phyloP scores from a whole-genome alignment of 352 stramenopile genomes.

The Globisporangium radiosum region DNA sequence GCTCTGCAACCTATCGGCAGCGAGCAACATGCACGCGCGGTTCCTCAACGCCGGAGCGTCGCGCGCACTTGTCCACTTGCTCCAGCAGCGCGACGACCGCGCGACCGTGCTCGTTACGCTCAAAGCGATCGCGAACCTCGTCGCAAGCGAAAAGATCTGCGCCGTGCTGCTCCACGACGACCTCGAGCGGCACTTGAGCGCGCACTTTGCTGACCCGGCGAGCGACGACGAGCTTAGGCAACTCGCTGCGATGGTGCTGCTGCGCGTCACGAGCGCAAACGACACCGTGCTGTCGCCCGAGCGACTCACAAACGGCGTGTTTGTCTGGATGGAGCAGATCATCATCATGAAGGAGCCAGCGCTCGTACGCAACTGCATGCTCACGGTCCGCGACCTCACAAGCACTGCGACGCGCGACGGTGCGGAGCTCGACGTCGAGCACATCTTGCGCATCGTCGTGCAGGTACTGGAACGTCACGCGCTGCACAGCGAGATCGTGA shows the following conservation, averaged over 20 bases:
- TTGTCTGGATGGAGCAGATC: constrained; percentile 80
- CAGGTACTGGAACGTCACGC: constrained; percentile 53
- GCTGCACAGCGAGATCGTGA: constrained; percentile 41
- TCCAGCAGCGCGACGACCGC: constrained; percentile 36
- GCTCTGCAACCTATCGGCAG: constrained; percentile 68
- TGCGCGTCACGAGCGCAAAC: constrained; percentile 66
- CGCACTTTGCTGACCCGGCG: constrained; percentile 38
- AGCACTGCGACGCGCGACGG: constrained; percentile 48
- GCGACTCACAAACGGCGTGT: constrained; percentile 49
- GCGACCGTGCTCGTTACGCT: constrained; percentile 47
- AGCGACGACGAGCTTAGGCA: constrained; percentile 53
- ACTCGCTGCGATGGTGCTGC: constrained; percentile 60
- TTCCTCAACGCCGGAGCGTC: constrained; percentile 67
- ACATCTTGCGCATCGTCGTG: constrained; percentile 57
- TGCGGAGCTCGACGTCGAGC: constrained; percentile 48
- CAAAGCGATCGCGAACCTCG: constrained; percentile 73
- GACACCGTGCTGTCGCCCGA: constrained; percentile 61
- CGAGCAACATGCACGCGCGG: constrained; percentile 47
- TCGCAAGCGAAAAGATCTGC: constrained; percentile 74
- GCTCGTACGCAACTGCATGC: constrained; percentile 73
- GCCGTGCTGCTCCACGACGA: constrained; percentile 65
- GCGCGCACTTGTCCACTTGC: constrained; percentile 48
- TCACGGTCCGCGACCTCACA: constrained; percentile 69
- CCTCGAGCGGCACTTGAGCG: constrained; percentile 48
- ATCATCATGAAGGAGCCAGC: constrained; percentile 63